Base-by-base conservation (phyloP, 805 yeast genomes). In the Kuraishia floccosa region DNA sequence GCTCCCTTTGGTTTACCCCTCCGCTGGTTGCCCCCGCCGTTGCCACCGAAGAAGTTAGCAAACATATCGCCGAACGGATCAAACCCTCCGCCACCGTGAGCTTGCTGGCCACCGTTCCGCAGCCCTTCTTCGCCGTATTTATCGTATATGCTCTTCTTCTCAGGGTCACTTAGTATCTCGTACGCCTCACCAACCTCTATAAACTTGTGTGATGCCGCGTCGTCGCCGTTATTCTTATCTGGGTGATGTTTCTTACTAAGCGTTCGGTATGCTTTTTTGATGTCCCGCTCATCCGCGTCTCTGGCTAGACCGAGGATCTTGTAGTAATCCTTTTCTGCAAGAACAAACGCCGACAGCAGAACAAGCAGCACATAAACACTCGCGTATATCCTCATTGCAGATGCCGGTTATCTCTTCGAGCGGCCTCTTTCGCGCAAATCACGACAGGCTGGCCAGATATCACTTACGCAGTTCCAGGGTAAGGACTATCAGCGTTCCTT, bases 151-250 rank as follows among this genome's bases (percentile, higher is more conserved):
- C 61, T 44, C 36, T 79, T 68, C 53, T 82, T 81, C 34, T 81
- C 83, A 4, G 67, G 50, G 49, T 85, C 84, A 40, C 73, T 68
- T 38, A 86, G 64, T 9, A 85, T 81, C 33, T 86, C 96, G 52
- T 89, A 89, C 0, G 97, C 97, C 47, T 81, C 94, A 11, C 94
- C 94, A 18, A 91, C 70, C 54, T 86, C 94, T 30, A 91, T 77
- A 51, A 87, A 91, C 55, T 72, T 77, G 30, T 80, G 77, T 40
- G 83, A 86, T 1, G 96, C 94, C 18, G 69, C 79, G 6, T 83
- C 85, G 43, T 78, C 72, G 5, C 78, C 80, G 4, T 80, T 77
- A 50, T 89, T 91, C 58, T 89, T 89, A 55, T 89, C 98, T 2
- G 98, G 98, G 49, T 89, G 98, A 54, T 71, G 85, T 48, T 82